These are phyloP conservation scores for Pholiota microspora DNA, from an alignment of 768 basidiomycete genomes.

Conservation along the genomic window DNA sequence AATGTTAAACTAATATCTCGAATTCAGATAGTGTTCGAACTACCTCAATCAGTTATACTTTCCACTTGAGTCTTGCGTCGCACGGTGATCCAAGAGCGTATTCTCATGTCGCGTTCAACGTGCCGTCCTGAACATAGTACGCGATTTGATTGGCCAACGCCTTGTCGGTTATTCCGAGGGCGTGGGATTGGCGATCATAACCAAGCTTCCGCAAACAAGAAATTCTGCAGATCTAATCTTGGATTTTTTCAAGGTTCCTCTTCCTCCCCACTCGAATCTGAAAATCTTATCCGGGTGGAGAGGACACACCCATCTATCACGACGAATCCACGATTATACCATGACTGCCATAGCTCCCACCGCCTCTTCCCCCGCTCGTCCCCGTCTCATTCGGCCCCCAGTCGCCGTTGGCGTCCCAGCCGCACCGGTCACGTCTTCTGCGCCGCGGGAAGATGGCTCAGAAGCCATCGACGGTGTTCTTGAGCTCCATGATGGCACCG, in stretches of 20 bases:
- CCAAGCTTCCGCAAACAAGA: slow-evolving; percentile 34
- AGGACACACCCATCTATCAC: slow-evolving; percentile 30
- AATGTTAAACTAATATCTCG: too few relatives aligned
- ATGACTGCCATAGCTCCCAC: slow-evolving; percentile 21
- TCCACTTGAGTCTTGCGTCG: too few relatives aligned
- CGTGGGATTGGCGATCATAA: slow-evolving; percentile 10
- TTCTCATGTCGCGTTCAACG: too few relatives aligned
- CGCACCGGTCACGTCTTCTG: slow-evolving; percentile 34
- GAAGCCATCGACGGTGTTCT: slow-evolving; percentile 63
- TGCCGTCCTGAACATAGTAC: too few relatives aligned
- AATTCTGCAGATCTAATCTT: slow-evolving; percentile 36
- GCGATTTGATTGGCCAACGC: too few relatives aligned
- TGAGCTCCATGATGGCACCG: slow-evolving; percentile 88
- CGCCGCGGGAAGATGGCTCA: slow-evolving; percentile 24
- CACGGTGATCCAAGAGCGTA: too few relatives aligned
- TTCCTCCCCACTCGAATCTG: slow-evolving; percentile 49
- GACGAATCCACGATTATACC: slow-evolving; percentile 9
- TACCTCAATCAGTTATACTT: too few relatives aligned
- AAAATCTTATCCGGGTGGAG: slow-evolving; percentile 38
- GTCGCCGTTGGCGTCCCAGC: slow-evolving; percentile 34
- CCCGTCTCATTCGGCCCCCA: slow-evolving; percentile 42
- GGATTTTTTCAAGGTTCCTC: slow-evolving; percentile 41
- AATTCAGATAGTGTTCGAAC: too few relatives aligned
- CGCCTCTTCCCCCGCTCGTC: slow-evolving; percentile 39
- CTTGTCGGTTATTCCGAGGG: too few relatives aligned